Evolutionary conservation across 768 basidiomycete genomes (phyloP), one percentile per base, ranked within the genome.

Genomic region (Coprinellus aureogranulatus): DNA sequence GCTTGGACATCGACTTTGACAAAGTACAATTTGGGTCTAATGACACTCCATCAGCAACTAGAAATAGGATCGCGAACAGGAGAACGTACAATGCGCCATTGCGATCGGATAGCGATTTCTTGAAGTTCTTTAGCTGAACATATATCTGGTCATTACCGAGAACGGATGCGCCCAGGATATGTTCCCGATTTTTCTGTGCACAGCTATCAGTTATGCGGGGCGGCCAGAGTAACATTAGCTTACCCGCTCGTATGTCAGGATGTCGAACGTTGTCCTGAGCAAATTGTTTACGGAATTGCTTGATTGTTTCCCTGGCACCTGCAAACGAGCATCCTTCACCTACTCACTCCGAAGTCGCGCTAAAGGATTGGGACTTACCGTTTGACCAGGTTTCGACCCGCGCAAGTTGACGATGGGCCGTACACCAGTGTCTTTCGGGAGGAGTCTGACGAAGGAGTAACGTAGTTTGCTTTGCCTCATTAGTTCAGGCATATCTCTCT

Each of bases 1-100:
- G 96, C 88, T 59, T 89, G 89, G 18, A 98, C 94, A 67, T 99
- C 97, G 25, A 97, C 84, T 70, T 99, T 99, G 51, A 94, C 95
- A 64, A 99, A 96, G 71, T 94, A 98, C 5, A 98, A 71, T 61
- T 86, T 86, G 0, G 95, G 93, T 37, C 95, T 96, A 52, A n/a
- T 6, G 25, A 4, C 10, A 6, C 20, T 3, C 34, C 6, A 34
- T 39, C 22, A 41, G n/a, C 18, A 58, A 31, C 22, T 18, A n/a
- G 20, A 23, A 39, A 18, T 16, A 18, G 37, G 49, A 4, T 30
- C 16, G 5, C 4, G 22, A 11, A n/a, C n/a, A n/a, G n/a, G n/a
- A n/a, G 22, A 2, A 64, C 75, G 25, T 58, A 93, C 91, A 91
- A 54, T 37, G 64, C 71, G 12, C 82, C 83, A 4, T 73, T 75